Conservation (phyloP, 306 rosid species). For the Pyrus betulifolia region DNA sequence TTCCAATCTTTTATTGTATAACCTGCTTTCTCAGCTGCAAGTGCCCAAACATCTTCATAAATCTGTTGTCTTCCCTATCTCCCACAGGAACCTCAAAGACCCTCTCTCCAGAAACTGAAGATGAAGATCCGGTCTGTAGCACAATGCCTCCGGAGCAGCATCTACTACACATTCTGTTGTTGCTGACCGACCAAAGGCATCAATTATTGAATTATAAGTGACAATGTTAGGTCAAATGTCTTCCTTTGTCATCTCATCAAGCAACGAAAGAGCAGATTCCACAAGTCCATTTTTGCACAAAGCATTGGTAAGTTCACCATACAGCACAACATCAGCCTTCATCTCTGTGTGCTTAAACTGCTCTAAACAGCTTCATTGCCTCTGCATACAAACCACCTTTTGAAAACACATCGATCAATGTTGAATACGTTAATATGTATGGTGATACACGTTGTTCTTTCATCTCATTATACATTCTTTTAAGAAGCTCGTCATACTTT, state of each 20-base stretch:
- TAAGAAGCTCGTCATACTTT: no score
- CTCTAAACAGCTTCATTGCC: constrained; percentile 60
- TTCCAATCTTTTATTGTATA: constrained; percentile 30
- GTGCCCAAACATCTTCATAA: constrained; percentile 42
- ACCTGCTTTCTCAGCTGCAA: constrained; percentile 56
- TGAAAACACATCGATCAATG: constrained; percentile 67
- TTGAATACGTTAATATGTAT: constrained; percentile 73
- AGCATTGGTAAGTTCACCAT: constrained; percentile 69
- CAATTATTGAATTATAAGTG: constrained; percentile 77
- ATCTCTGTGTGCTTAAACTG: constrained; percentile 64
- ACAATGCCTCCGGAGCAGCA: constrained; percentile 18
- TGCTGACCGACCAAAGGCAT: constrained; percentile 59
- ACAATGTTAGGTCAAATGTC: constrained; percentile 83
- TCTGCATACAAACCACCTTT: constrained; percentile 72
- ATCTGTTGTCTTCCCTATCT: constrained; percentile 17
- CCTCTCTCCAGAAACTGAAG: constrained; percentile 7
- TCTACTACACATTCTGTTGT: constrained; percentile 24
- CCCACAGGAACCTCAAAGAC: constrained; percentile 10
- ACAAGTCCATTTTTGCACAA: constrained; percentile 76
- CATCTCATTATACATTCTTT: constrained; percentile 52
- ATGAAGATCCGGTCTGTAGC: constrained; percentile 13
- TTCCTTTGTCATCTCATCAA: constrained; percentile 79
- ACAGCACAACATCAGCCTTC: constrained; percentile 82
- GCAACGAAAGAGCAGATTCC: constrained; percentile 67
- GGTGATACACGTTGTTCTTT: constrained; percentile 44